Conservation (phyloP, 192 early-diverging fungal genomes). For the Oehlia diaphana region DNA sequence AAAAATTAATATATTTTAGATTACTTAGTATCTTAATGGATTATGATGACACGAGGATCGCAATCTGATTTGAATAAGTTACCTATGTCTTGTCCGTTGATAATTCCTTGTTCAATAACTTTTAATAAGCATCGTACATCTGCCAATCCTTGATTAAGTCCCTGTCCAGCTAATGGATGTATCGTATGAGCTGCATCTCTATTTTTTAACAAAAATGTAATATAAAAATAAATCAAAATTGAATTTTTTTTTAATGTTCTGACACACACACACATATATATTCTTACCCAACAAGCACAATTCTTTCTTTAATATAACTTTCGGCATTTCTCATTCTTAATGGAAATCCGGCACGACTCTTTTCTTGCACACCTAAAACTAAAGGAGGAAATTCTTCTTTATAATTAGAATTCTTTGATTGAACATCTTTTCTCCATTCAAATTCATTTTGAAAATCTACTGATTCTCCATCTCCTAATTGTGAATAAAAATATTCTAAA, state of each 20-base stretch:
- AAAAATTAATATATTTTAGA: neutral
- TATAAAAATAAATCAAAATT: too few relatives aligned
- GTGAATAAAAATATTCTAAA: constrained; percentile 66
- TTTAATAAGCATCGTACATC: constrained; percentile 75
- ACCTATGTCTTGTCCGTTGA: constrained; percentile 83
- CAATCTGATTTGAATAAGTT: neutral
- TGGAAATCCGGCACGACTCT: constrained; percentile 79
- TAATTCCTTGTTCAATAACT: constrained; percentile 63
- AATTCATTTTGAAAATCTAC: constrained; percentile 61
- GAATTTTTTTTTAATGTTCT: too few relatives aligned
- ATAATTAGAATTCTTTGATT: neutral
- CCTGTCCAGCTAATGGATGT: constrained; percentile 96
- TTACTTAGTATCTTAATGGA: too few relatives aligned
- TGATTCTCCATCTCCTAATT: constrained; percentile 45
- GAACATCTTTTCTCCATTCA: constrained; percentile 64
- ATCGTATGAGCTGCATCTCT: constrained; percentile 95
- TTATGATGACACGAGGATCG: too few relatives aligned
- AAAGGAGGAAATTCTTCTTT: constrained; percentile 48
- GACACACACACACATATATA: neutral
- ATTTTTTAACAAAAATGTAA: neutral
- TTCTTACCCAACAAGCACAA: constrained; percentile 82
- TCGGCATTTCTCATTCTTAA: constrained; percentile 79
- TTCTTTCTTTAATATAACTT: constrained; percentile 70
- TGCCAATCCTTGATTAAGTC: constrained; percentile 89
- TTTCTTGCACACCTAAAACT: constrained; percentile 62